A percentile compares a stretch with the other conserved stretches of the same genome.
Conservation (phyloP, 2,329 filamentous ascomycete genomes). For the Cercospora sp. region DNA sequence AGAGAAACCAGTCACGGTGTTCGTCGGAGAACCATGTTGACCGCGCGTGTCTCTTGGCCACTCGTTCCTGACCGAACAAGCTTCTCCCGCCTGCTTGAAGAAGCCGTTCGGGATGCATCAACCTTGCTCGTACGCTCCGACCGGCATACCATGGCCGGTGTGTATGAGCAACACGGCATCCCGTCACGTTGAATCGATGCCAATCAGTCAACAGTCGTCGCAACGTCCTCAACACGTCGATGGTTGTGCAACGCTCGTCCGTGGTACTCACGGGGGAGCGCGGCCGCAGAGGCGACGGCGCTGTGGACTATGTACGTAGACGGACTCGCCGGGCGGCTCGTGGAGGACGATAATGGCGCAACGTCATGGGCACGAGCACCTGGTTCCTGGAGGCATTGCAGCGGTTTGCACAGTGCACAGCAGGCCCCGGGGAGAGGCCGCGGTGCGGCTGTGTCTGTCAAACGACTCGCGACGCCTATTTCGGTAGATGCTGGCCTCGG, state of each 20-base stretch:
- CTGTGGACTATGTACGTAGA: neutral
- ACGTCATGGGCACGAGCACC: neutral
- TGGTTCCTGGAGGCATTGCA: neutral
- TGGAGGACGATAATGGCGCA: neutral
- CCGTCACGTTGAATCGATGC: neutral
- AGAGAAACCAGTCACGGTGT: neutral
- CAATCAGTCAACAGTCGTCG: neutral
- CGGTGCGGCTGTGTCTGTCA: constrained; percentile 11
- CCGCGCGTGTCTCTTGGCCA: neutral
- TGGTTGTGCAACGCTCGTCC: neutral
- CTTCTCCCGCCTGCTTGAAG: neutral
- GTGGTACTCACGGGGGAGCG: neutral
- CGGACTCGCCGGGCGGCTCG: neutral
- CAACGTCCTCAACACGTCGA: neutral
- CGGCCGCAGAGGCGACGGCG: neutral
- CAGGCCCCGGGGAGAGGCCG: constrained; percentile 4
- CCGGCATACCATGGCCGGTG: neutral
- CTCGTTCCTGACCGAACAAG: neutral
- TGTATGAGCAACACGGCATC: neutral
- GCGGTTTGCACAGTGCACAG: neutral
- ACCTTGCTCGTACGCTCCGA: neutral
- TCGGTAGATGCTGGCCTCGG: constrained; percentile 10
- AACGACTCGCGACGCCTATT: neutral
- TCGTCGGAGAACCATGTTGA: neutral
- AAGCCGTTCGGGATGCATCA: neutral